Base-by-base conservation (phyloP, 768 basidiomycete genomes). In the Kwoniella sp. region DNA sequence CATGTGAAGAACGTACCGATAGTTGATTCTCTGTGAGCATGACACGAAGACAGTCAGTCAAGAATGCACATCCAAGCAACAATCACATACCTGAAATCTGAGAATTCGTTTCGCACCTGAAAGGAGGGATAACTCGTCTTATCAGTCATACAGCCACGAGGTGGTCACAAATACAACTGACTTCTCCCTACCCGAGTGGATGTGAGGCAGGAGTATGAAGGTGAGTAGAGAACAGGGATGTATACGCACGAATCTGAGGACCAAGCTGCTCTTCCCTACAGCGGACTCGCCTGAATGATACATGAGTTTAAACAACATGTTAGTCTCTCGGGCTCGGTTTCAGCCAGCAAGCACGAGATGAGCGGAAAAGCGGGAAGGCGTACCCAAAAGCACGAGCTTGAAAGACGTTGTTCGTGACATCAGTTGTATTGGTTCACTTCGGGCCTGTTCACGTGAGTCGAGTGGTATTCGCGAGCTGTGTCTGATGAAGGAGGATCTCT, bases 331-430 rank as follows among this genome's bases (percentile, higher is more conserved):
- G n/a, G n/a, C n/a, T n/a, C n/a, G n/a, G n/a, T n/a, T n/a, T n/a
- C n/a, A n/a, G n/a, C n/a, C n/a, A n/a, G 7, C 4, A 45, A 26
- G 28, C 23, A 31, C 20, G 55, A 31, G 30, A 11, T 28, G 8
- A 17, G 29, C 50, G 25, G n/a, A n/a, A n/a, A n/a, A n/a, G n/a
- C n/a, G n/a, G n/a, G n/a, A n/a, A 22, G 15, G 83, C 86, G 69
- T 67, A 91, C 96, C 96, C 68, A 97, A 87, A 52, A 97, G 87
- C 69, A 97, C 95, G 71, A 98, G 90, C 82, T 97, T 97, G 85
- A 95, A 96, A 82, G 79, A 78, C 5, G 73, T 76, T 45, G 75
- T 72, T 45, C 72, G 54, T 66, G 92, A 91, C 92, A 93, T 94
- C n/a, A 20, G 45, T 31, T 29, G 15, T 45, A 82, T 82, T 82